Base-by-base conservation (phyloP, 139 green algal genomes). In the Monoraphidium neglectum region DNA sequence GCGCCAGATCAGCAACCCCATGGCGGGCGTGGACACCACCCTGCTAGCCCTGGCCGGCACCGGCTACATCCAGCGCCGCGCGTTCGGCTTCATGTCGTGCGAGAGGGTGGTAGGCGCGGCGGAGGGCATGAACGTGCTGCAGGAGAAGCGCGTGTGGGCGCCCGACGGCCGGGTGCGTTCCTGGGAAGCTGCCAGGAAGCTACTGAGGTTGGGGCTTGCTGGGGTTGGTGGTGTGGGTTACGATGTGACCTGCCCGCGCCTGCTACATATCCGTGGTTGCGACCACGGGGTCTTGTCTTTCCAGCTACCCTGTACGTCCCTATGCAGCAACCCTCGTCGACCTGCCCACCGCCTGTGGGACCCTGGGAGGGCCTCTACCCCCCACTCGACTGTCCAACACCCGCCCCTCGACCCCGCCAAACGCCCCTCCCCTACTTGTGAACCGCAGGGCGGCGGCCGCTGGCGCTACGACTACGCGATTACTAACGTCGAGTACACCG, bases 401-500 rank as follows among this genome's bases (percentile, higher is more conserved):
- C n/a, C n/a, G n/a, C n/a, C n/a, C n/a, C n/a, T n/a, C n/a, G n/a
- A n/a, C n/a, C n/a, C n/a, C n/a, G n/a, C n/a, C n/a, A n/a, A 18
- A 15, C 16, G 49, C 49, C 16, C 49, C 49, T 59, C 49, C 49
- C 18, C 49, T 59, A n/a, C 49, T 59, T 59, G 16, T 18, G 16
- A 59, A 59, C n/a, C n/a, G n/a, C n/a, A 63, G 26, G 26, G 24
- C 2, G 65, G 57, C 28, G 74, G 70, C 13, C 60, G 36, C 30
- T 87, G 77, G 79, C 32, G 77, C 68, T 84, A 89, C 75, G 80
- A 90, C 67, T 98, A 97, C 76, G 90, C 91, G 68, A 80, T 99
- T 1, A 97, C 92, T 46, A 98, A 98, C 81, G 88, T 99, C 3
- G 96, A 99, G 88, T 99, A 99, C 87, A 99, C 96, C 4, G 95